These are phyloP conservation scores for Verticillium nubilum DNA, from an alignment of 2,329 filamentous ascomycete species.

Conservation along the genomic window DNA sequence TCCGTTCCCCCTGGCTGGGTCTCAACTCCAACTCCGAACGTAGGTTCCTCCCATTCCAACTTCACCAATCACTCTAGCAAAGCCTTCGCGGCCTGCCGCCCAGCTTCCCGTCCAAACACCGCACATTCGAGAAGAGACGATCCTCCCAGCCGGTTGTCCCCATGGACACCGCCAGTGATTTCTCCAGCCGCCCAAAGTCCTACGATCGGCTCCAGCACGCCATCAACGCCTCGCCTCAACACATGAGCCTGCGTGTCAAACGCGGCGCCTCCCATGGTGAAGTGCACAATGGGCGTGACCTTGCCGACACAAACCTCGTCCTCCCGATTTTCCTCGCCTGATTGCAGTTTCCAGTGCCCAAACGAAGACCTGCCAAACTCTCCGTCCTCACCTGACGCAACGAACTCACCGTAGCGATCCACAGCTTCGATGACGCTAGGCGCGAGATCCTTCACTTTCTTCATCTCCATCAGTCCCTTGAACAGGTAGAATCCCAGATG, in stretches of 20 bases:
- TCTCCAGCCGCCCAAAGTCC: conserved; percentile 61
- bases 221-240: conserved; percentile 28
- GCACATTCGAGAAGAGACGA: conserved; percentile 59
- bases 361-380: conserved; percentile 43
- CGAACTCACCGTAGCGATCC: conserved; percentile 41
- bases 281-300: conserved; percentile 60
- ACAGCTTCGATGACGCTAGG: conserved; percentile 34
- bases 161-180: conserved; percentile 59
- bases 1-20: no score
- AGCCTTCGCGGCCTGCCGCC: conserved; percentile 34
- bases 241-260: conserved; percentile 50
- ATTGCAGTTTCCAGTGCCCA: conserved; percentile 47
- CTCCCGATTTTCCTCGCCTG: conserved; percentile 37
- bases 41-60: no score
- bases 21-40: no score
- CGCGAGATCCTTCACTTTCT: conserved; percentile 44
- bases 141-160: conserved; percentile 56
- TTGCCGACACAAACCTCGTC: conserved; percentile 51
- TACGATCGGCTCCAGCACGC: conserved; percentile 35
- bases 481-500: conserved; percentile 59
- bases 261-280: conserved; percentile 60
- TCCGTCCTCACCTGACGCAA: conserved; percentile 32
- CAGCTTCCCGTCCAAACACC: conserved; percentile 57
- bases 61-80: background rate
- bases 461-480: conserved; percentile 55